These are phyloP conservation scores for Crithidia sp. DNA, from an alignment of 208 protist species.

Conservation along the genomic window DNA sequence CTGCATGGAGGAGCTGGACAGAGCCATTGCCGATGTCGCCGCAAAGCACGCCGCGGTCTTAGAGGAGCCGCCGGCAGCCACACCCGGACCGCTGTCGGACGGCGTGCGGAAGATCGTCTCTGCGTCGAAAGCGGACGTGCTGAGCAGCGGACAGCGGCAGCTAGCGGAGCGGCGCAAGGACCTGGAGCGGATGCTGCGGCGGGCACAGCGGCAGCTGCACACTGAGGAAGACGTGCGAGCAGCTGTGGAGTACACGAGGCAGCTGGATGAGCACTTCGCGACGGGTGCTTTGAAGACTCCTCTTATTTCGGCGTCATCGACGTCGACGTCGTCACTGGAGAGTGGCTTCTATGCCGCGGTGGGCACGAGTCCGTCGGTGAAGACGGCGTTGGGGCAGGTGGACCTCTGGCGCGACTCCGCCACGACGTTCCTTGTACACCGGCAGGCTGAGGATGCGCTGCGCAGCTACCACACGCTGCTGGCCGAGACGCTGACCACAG, in stretches of 20 bases:
- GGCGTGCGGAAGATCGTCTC: slow-evolving; percentile 36
- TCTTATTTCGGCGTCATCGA: not conserved
- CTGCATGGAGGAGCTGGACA: slow-evolving; percentile 77
- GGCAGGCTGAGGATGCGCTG: slow-evolving; percentile 72
- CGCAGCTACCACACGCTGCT: slow-evolving; percentile 69
- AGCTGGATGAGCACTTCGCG: slow-evolving; percentile 22
- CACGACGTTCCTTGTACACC: slow-evolving; percentile 56
- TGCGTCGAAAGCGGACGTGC: slow-evolving; percentile 31
- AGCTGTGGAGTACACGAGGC: slow-evolving; percentile 48
- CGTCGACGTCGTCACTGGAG: not conserved
- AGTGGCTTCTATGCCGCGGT: slow-evolving; percentile 33
- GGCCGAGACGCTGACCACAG: slow-evolving; percentile 65
- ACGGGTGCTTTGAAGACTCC: not conserved
- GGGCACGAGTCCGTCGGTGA: slow-evolving; percentile 42
- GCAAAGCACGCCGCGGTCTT: slow-evolving; percentile 18
- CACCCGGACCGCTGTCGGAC: slow-evolving; percentile 54
- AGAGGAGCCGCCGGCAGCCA: slow-evolving; percentile 12
- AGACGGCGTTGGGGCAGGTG: slow-evolving; percentile 53
- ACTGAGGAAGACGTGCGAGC: slow-evolving; percentile 67
- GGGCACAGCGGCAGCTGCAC: slow-evolving; percentile 66
- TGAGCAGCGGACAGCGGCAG: slow-evolving; percentile 51
- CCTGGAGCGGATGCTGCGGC: slow-evolving; percentile 48
- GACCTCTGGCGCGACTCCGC: slow-evolving; percentile 65
- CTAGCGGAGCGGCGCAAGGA: slow-evolving; percentile 48
- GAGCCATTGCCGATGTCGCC: slow-evolving; percentile 41